Percentiles rank a stretch among this genome's conserved stretches.
Evolutionary conservation across 345 rosid species (phyloP).

Genomic region (Citropsis articulata): DNA sequence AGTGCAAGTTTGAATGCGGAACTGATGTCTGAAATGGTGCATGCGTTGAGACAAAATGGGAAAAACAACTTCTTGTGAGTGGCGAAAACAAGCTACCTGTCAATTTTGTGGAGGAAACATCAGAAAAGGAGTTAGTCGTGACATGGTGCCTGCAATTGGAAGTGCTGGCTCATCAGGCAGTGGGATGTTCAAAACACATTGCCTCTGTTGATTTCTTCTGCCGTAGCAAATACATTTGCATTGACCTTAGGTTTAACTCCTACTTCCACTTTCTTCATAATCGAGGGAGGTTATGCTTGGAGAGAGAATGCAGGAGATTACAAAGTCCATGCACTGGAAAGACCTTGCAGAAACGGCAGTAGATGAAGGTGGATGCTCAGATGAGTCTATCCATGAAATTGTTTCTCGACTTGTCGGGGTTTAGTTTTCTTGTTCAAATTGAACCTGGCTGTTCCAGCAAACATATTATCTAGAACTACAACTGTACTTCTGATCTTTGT

Average conservation of each 20-base stretch:
- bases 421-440: not conserved
- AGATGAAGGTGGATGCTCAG: not conserved
- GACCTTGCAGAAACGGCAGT: not conserved
- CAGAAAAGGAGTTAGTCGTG: not conserved
- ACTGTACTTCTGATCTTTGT: no score
- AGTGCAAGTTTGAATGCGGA: not conserved
- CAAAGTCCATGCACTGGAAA: not conserved
- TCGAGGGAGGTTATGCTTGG: not conserved
- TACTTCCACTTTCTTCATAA: no score
- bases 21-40: not conserved
- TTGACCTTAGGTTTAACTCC: no score
- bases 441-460: no score
- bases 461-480: no score
- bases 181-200: not conserved
- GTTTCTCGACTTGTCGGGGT: not conserved
- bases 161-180: not conserved
- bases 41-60: not conserved
- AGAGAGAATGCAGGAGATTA: not conserved
- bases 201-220: no score
- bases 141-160: not conserved
- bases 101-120: not conserved
- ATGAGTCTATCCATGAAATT: not conserved
- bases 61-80: slow-evolving; percentile 1
- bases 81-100: not conserved
- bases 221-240: no score